Evolutionary conservation across 1,284 basidiomycete genomes (phyloP), one percentile per base, ranked within the genome.

Genomic region (Laetiporus sulphureus): DNA sequence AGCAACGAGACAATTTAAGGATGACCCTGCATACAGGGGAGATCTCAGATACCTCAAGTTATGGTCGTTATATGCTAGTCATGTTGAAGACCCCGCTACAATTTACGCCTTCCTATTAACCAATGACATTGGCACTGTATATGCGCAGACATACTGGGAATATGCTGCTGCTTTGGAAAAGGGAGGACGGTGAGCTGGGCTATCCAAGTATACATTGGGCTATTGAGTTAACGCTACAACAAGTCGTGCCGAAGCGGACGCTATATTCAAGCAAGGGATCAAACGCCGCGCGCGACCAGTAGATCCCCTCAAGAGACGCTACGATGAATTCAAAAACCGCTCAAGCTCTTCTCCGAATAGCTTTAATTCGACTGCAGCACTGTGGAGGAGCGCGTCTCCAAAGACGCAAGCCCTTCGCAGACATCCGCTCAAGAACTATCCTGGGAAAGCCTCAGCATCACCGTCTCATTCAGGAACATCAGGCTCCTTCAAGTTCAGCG

Each of bases 81-180:
- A 83, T 52, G 84, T 91, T 32, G 80, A 82, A 59, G 74, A 70
- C 56, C 76, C 78, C 40, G 71, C 70, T 7, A 72, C 86, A 53
- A 80, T 94, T 47, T 93, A 87, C 67, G 70, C 78, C 42, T 95
- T 90, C 62, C 65, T 97, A 48, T 73, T 95, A 44, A 79, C 81
- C 0, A 90, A 92, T 48, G 83, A 91, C 44, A 86, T 98, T 49
- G 94, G 92, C 0, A 85, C 85, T 6, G 71, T 70, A 5, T 83
- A 84, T 58, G 86, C 89, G 1, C 65, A 86, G 30, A 71, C 95
- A 32, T 98, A 98, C 57, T 91, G 94, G 61, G 92, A 96, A 60
- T 91, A 88, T 63, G 93, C 60, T 8, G 37, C 46, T 22, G 57
- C 54, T 1, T 41, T 61, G 13, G 53, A 58, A 32, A 34, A 48